phyloP scores from a whole-genome alignment of 2,329 filamentous ascomycete genomes.

The Nemania sp. region DNA sequence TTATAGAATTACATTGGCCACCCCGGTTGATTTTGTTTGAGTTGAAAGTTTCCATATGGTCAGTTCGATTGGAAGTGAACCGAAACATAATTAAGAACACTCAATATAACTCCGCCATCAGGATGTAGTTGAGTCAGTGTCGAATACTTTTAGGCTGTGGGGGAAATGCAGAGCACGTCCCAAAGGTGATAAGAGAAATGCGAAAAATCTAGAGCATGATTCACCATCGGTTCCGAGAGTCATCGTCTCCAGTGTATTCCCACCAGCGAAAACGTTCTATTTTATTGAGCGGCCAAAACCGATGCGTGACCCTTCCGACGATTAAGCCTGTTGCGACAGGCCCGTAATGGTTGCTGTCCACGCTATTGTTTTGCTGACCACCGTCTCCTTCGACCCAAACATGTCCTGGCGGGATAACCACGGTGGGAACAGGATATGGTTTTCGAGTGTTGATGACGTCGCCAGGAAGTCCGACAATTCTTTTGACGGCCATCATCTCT shows the following conservation, averaged over 20 bases:
- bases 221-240: conserved; percentile 28
- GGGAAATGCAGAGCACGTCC: too few relatives aligned
- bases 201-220: too few relatives aligned
- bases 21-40: too few relatives aligned
- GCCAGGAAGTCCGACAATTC: conserved; percentile 79
- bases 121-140: too few relatives aligned
- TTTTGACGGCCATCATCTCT: conserved; percentile 73
- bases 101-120: too few relatives aligned
- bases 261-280: conserved; percentile 61
- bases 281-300: conserved; percentile 69
- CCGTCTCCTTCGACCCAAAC: conserved; percentile 96
- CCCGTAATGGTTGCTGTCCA: conserved; percentile 90
- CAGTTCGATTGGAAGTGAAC: too few relatives aligned
- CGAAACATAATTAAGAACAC: too few relatives aligned
- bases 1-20: too few relatives aligned
- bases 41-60: too few relatives aligned
- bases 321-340: conserved; percentile 77
- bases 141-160: too few relatives aligned
- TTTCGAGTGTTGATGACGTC: conserved; percentile 71
- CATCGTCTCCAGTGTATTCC: conserved; percentile 52
- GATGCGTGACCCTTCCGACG: conserved; percentile 71
- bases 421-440: conserved; percentile 58
- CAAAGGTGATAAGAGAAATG: too few relatives aligned
- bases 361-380: conserved; percentile 65
- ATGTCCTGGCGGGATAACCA: conserved; percentile 78